phyloP scores from a whole-genome alignment of 805 yeast genomes.

The Kodamaea restingae region DNA sequence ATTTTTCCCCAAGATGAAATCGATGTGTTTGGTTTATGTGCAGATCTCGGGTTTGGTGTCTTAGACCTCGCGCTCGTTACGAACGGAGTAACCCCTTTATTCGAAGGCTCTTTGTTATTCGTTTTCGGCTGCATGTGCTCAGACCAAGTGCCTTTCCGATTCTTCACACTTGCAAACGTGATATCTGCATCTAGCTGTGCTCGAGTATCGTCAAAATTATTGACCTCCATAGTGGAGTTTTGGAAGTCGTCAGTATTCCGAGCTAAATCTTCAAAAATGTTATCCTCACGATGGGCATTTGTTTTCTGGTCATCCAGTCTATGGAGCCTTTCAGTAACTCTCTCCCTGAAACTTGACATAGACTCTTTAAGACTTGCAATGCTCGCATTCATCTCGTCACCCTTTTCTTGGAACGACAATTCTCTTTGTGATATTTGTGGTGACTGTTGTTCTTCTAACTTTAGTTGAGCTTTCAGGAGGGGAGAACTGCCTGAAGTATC shows the following conservation, averaged over 20 bases:
- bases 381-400: conserved; percentile 13
- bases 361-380: conserved; percentile 13
- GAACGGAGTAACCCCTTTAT: too few species aligned
- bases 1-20: conserved; percentile 23
- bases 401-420: background rate
- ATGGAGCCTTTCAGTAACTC: background rate
- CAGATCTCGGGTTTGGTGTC: conserved; percentile 6
- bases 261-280: too few species aligned
- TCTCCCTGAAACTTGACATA: conserved; percentile 7
- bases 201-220: conserved; percentile 19
- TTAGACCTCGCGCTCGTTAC: too few species aligned
- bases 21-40: background rate
- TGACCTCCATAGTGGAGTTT: conserved; percentile 13
- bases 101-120: too few species aligned
- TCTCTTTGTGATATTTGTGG: too few species aligned
- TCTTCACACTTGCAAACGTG: conserved; percentile 11
- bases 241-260: conserved; percentile 8
- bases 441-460: too few species aligned
- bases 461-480: too few species aligned
- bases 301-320: background rate
- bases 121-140: too few species aligned
- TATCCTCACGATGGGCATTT: background rate
- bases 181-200: conserved; percentile 21
- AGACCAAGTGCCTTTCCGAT: background rate
- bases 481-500: too few species aligned